Evolutionary conservation across 2,329 filamentous ascomycete genomes (phyloP).

Genomic region (Sarocladium oryzae): DNA sequence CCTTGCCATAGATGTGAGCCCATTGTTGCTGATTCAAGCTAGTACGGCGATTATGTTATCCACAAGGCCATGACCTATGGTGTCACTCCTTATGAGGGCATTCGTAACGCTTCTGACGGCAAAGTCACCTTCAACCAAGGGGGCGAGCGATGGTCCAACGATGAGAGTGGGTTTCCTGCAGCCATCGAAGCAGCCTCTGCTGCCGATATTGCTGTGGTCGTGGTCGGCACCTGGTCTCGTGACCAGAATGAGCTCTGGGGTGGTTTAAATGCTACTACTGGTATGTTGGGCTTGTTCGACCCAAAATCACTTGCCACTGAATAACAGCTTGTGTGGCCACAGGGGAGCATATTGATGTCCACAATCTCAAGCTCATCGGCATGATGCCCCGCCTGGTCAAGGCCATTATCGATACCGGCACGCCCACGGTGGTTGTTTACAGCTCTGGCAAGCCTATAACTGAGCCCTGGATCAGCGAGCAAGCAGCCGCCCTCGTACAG

Average conservation of each 20-base stretch:
- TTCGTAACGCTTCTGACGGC: slow-evolving; percentile 52
- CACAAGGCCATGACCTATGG: slow-evolving; percentile 57
- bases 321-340: no score
- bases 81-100: slow-evolving; percentile 64
- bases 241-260: slow-evolving; percentile 67
- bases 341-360: slow-evolving; percentile 60
- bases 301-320: no score
- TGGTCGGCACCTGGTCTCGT: slow-evolving; percentile 70
- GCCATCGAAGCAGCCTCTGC: slow-evolving; percentile 59
- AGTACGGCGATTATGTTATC: slow-evolving; percentile 69
- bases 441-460: slow-evolving; percentile 66
- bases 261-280: slow-evolving; percentile 66
- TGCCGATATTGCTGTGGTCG: slow-evolving; percentile 65
- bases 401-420: slow-evolving; percentile 61
- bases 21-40: slow-evolving; percentile 11
- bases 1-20: not conserved
- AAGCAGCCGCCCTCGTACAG: slow-evolving; percentile 60
- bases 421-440: slow-evolving; percentile 62
- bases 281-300: slow-evolving; percentile 24
- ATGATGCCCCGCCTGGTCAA: slow-evolving; percentile 61
- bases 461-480: slow-evolving; percentile 63
- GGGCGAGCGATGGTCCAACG: slow-evolving; percentile 66
- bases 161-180: slow-evolving; percentile 60
- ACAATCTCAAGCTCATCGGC: slow-evolving; percentile 59
- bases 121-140: slow-evolving; percentile 62